Base-by-base conservation (phyloP, 1,284 basidiomycete species). In the Stereum hirsutum region DNA sequence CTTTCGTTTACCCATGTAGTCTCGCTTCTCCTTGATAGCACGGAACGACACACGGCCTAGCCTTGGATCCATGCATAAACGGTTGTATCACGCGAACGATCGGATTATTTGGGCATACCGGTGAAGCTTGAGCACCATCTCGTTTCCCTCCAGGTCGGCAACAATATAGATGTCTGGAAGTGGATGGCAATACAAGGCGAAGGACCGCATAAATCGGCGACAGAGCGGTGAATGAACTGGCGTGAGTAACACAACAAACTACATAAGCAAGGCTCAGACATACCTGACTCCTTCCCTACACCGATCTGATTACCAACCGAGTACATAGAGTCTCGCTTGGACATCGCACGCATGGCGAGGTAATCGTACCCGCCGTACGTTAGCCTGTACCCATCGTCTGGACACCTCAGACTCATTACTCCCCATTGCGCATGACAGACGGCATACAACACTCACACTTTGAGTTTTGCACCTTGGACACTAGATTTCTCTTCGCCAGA, bases 301-400 rank as follows among this genome's bases (percentile, higher is more conserved):
- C 95, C 95, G 54, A 99, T 95, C 65, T 96, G 91, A 59, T 96
- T 95, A 11, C 95, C 96, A 26, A 99, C 90, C 20, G 88, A 89
- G 52, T 85, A 69, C 62, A 92, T 72, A 1, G 88, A 79, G 51
- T 90, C 90, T 45, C 93, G 68, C 61, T 94, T 93, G 2, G 89
- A 92, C 57, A 99, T 73, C 1, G 95, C 88, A 33, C 92, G 78
- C 67, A 99, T 87, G 8, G 96, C 92, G 19, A 99, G 75, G 60
- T 85, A 99, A 57, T 99, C 95, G 51, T 97, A 94, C 2, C 95
- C 95, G 36, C 96, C 95, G 58, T 99, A 99, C 1, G 96, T 99
- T 47, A 99, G 63, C 42, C 95, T 78, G 61, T 96, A 98, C 6
- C 95, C 96, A 55, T 99, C 95, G 62, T 99, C 92, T 96, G 53